A percentile compares a stretch with the other conserved stretches of the same genome.
phyloP scores from a whole-genome alignment of 305 asterid genomes.

The Vinca major region DNA sequence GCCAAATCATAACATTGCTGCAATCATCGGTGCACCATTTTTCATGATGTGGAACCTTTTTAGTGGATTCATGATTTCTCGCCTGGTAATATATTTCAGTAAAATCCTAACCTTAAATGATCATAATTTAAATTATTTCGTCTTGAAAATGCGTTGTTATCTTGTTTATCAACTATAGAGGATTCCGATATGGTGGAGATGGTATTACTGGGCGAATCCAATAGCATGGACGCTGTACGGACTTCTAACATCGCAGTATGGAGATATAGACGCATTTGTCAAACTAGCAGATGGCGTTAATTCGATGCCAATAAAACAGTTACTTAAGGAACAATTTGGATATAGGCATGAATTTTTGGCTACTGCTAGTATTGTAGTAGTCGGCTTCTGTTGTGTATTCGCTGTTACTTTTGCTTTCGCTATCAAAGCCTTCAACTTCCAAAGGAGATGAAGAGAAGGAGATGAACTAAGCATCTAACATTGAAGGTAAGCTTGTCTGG shows the following conservation, averaged over 20 bases:
- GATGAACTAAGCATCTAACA: not conserved
- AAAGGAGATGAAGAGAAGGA: conserved; percentile 39
- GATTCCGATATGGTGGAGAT: conserved; percentile 97
- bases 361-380: conserved; percentile 58
- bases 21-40: conserved; percentile 78
- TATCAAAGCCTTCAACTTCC: conserved; percentile 70
- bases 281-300: conserved; percentile 49
- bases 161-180: conserved; percentile 32
- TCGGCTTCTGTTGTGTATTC: conserved; percentile 57
- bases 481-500: not conserved
- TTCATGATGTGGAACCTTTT: conserved; percentile 96
- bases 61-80: conserved; percentile 91
- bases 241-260: conserved; percentile 63
- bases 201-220: conserved; percentile 97
- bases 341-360: conserved; percentile 63
- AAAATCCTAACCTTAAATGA: conserved; percentile 7
- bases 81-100: conserved; percentile 35
- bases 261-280: conserved; percentile 38
- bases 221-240: conserved; percentile 88
- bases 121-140: not conserved
- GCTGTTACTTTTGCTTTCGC: conserved; percentile 68
- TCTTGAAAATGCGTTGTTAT: not conserved
- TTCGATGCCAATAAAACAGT: conserved; percentile 28
- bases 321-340: conserved; percentile 58
- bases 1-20: conserved; percentile 92